These are phyloP conservation scores for Aurantiochytrium sp. DNA, from an alignment of 108 stramenopile species.

Conservation along the genomic window DNA sequence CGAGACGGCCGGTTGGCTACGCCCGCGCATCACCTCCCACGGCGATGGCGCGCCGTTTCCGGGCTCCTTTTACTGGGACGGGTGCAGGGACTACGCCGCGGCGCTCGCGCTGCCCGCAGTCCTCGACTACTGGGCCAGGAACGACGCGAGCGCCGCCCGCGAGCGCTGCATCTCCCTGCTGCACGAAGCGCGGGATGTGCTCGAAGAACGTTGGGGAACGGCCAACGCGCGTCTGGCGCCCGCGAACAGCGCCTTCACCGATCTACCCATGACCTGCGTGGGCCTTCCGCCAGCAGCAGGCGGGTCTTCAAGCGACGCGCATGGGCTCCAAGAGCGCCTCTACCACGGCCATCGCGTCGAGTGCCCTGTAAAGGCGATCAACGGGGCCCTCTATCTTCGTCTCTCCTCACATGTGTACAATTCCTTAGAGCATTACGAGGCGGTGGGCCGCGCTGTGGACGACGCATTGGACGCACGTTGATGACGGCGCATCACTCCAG, in stretches of 20 bases:
- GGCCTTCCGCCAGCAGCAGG: background rate
- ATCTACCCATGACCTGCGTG: background rate
- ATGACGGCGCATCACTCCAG: background rate
- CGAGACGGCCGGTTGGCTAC: background rate
- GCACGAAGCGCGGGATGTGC: background rate
- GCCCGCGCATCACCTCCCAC: conserved; percentile 11
- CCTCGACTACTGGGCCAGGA: background rate
- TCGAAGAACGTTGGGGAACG: background rate
- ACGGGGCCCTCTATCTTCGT: background rate
- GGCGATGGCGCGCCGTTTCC: background rate
- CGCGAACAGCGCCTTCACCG: background rate
- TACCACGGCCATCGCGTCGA: background rate
- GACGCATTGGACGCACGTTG: background rate
- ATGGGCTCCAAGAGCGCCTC: background rate
- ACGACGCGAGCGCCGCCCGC: background rate
- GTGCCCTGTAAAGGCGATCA: background rate
- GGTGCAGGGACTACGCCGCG: conserved; percentile 23
- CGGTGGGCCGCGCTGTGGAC: background rate
- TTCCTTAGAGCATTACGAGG: background rate
- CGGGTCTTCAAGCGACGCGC: background rate
- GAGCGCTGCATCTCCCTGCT: background rate
- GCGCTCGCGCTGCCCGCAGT: background rate
- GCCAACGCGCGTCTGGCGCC: background rate
- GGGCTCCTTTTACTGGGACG: background rate
- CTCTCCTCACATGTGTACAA: conserved; percentile 11